Base-by-base conservation (phyloP, 768 basidiomycete species). In the Macrolepiota albuminosa region DNA sequence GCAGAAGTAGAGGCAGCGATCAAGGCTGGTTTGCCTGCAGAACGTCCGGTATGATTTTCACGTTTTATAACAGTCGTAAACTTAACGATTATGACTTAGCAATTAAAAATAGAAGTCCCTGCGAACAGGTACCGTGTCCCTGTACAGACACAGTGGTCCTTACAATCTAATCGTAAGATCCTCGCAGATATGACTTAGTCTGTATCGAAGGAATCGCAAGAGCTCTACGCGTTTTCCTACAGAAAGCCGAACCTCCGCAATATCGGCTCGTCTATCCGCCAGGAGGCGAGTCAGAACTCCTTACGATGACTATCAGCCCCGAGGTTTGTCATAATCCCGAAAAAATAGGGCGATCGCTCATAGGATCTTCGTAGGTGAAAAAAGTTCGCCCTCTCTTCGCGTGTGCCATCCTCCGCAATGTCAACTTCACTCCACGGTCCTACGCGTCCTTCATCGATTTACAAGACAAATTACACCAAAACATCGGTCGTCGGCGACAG, bases 391-490 rank as follows among this genome's bases (percentile, higher is more conserved):
- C 95, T 0, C 88, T 85, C 75, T 95, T 98, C 67, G 94, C 93
- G 6, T 89, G 89, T 58, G 95, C 95, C 10, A 78, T 98, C 59
- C 81, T 99, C 50, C 91, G 97, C 63, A 90, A 95, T 68, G 75
- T 98, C 68, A 86, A 85, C 65, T 95, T 99, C 77, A 93, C 91
- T 33, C 85, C 85, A 46, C 81, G 83, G 54, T 94, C 92, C 42
- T 98, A 98, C 70, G 91, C 89, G 29, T 95, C 93, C 62, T 98
- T 99, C 84, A 96, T 99, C 66, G 97, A 98, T 70, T 78, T 99
- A n/a, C 97, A 99, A 76, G 97, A 99, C 71, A 99, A 98, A 74
- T 81, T 99, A 53, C 97, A 99, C 71, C 91, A 95, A 69, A 99
- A 99, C 73, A 84, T 99, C 37, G 95, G 93, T 68, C 81, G 97